These are phyloP conservation scores for Syzygium jambos DNA, from an alignment of 345 rosid species.

Conservation along the genomic window DNA sequence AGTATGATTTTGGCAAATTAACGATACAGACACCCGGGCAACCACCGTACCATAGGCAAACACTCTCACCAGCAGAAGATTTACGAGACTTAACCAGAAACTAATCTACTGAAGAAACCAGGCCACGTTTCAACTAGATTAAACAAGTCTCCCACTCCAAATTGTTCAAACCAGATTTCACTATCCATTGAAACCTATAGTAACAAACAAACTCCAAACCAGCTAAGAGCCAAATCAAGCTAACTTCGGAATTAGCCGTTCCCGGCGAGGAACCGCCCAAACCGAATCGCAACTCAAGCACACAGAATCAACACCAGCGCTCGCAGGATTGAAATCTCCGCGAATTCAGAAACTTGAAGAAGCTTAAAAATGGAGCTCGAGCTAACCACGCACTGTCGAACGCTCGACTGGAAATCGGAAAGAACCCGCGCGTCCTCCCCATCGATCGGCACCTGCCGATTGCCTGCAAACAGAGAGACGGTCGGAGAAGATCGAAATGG, in stretches of 20 bases:
- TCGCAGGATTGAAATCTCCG: neutral
- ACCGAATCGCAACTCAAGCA: neutral
- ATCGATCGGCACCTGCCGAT: conserved; percentile 16
- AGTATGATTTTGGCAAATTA: neutral
- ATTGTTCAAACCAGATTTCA: neutral
- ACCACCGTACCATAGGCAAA: neutral
- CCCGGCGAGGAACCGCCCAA: neutral
- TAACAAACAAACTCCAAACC: neutral
- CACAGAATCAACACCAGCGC: neutral
- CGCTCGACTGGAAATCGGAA: conserved; percentile 54
- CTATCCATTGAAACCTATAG: neutral
- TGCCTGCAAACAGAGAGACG: conserved; percentile 22
- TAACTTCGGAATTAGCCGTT: neutral
- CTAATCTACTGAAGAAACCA: neutral
- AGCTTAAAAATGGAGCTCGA: neutral
- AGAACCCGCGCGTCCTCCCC: conserved; percentile 40
- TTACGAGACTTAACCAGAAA: neutral
- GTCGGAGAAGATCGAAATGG: neutral
- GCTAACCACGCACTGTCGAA: conserved; percentile 91
- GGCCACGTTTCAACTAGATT: neutral
- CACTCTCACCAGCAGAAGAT: neutral
- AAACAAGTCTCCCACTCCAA: neutral
- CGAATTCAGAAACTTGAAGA: neutral
- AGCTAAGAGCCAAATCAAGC: neutral
- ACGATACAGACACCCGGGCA: neutral